A percentile compares a stretch with the other conserved stretches of the same genome.
phyloP scores from a whole-genome alignment of 2,329 filamentous ascomycete genomes.

The Lecanicillium sp. region DNA sequence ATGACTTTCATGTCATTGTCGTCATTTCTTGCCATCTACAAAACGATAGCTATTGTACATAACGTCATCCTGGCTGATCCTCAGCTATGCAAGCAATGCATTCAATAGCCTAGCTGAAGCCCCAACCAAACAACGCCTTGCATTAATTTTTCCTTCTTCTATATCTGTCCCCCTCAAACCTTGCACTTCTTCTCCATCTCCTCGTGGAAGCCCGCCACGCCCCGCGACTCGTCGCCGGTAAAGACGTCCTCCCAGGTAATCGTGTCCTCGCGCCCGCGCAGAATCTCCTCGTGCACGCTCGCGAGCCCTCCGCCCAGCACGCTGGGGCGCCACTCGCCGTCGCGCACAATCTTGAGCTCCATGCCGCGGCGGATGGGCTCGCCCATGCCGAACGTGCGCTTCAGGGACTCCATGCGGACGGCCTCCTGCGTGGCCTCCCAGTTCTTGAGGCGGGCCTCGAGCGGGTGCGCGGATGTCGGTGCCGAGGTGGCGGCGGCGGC shows the following conservation, averaged over 20 bases:
- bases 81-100: not conserved
- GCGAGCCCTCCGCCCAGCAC: slow-evolving; percentile 55
- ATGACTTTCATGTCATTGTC: not conserved
- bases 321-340: slow-evolving; percentile 73
- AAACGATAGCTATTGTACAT: slow-evolving; percentile 8
- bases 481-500: slow-evolving; percentile 28
- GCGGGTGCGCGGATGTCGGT: slow-evolving; percentile 68
- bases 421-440: slow-evolving; percentile 88
- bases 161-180: slow-evolving; percentile 41
- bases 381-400: slow-evolving; percentile 82
- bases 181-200: slow-evolving; percentile 92
- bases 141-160: not conserved
- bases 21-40: not conserved
- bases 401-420: slow-evolving; percentile 82
- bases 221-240: slow-evolving; percentile 67
- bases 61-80: not conserved
- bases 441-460: slow-evolving; percentile 80
- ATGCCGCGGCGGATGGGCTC: slow-evolving; percentile 90
- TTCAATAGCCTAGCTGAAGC: no score
- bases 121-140: no score
- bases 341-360: slow-evolving; percentile 84
- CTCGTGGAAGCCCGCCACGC: slow-evolving; percentile 69
- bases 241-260: slow-evolving; percentile 94
- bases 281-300: slow-evolving; percentile 82
- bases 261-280: slow-evolving; percentile 70